Percentiles rank a stretch among this genome's conserved stretches.
phyloP scores from a whole-genome alignment of 768 basidiomycete species.

The Tulasnella calospora region DNA sequence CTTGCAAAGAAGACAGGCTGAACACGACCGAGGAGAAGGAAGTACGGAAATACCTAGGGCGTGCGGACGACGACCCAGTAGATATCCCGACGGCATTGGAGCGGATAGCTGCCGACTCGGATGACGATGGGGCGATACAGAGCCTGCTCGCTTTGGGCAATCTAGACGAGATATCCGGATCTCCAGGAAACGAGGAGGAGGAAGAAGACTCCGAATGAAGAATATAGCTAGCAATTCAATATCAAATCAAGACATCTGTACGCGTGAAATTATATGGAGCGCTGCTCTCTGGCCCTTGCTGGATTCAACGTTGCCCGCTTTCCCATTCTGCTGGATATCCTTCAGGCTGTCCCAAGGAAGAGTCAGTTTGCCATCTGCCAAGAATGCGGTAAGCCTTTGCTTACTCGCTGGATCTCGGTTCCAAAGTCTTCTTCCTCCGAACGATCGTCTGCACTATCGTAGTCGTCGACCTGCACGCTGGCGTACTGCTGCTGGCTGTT shows the following conservation, averaged over 20 bases:
- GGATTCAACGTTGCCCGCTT: neutral
- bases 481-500: neutral
- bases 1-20: slow-evolving; percentile 35
- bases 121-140: neutral
- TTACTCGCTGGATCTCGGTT: slow-evolving; percentile 20
- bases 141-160: neutral
- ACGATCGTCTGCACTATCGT: slow-evolving; percentile 20
- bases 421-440: slow-evolving; percentile 22
- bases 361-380: neutral
- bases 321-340: neutral
- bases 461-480: neutral
- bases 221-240: neutral
- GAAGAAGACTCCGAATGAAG: neutral
- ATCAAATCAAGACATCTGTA: neutral
- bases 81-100: neutral
- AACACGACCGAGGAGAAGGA: neutral
- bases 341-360: neutral
- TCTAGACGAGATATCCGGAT: neutral
- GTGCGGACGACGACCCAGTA: neutral
- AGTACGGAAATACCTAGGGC: neutral
- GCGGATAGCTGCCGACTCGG: neutral
- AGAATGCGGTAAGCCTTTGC: neutral
- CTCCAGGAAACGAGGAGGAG: neutral
- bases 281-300: neutral
- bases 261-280: neutral